Percentiles rank a stretch among this genome's conserved stretches.
Evolutionary conservation across 441 rosid genomes (phyloP).

Genomic region (Mallotus japonicus): DNA sequence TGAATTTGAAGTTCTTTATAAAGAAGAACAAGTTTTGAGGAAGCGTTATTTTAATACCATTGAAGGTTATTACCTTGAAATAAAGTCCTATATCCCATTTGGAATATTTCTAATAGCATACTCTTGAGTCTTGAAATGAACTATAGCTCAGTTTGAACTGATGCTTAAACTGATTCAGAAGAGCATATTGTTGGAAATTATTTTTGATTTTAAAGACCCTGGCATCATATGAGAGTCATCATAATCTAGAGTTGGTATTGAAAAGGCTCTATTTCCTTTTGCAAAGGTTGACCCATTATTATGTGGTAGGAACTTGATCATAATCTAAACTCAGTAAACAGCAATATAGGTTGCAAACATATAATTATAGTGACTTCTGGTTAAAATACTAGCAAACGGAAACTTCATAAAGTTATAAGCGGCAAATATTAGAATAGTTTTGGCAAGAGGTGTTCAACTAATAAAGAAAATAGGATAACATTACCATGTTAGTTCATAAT

Average conservation of each 20-base stretch:
- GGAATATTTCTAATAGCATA: neutral
- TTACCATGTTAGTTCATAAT: too few species aligned
- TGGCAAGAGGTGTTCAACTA: neutral
- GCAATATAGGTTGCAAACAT: neutral
- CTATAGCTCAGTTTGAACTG: neutral
- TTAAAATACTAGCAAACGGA: neutral
- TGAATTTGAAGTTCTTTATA: slow-evolving; percentile 78
- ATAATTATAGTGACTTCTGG: neutral
- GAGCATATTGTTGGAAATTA: neutral
- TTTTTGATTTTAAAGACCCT: neutral
- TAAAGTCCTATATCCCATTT: neutral
- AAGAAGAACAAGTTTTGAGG: slow-evolving; percentile 86
- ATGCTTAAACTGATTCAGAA: neutral
- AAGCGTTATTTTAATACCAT: slow-evolving; percentile 89
- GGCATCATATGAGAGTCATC: neutral
- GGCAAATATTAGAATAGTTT: too few species aligned
- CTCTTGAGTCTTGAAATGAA: neutral
- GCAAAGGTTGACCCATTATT: too few species aligned
- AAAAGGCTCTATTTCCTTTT: too few species aligned
- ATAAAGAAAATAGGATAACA: neutral
- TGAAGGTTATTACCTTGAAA: slow-evolving; percentile 52
- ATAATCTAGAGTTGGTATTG: neutral
- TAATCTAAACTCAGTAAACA: neutral
- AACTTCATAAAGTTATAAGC: neutral
- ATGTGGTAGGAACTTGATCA: neutral